Evolutionary conservation across 2,329 filamentous ascomycete species (phyloP).

Genomic region (Aspergillus aculeatus): DNA sequence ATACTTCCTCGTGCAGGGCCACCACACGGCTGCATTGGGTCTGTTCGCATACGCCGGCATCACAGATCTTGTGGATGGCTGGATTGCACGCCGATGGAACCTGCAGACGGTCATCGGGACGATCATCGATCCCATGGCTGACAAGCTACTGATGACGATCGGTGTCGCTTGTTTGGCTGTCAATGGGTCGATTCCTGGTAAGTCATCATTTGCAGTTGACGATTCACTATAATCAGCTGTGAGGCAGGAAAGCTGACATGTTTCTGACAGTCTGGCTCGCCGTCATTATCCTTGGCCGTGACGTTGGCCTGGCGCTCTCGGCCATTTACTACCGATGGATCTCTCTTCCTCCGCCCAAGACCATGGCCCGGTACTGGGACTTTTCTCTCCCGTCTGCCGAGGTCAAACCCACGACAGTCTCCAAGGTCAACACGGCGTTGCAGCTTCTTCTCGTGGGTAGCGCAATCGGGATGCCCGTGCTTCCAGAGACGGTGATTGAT

Average conservation of each 20-base stretch:
- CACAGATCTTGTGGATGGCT: constrained; percentile 90
- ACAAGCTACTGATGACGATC: constrained; percentile 94
- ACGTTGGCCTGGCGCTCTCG: constrained; percentile 76
- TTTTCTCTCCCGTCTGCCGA: constrained; percentile 71
- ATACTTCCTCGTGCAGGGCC: constrained; percentile 81
- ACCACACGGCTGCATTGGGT: constrained; percentile 73
- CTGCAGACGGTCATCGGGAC: constrained; percentile 91
- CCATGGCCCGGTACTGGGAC: constrained; percentile 91
- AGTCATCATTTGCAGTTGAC: constrained; percentile 27
- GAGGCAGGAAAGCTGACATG: constrained; percentile 2
- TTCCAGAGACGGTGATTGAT: constrained; percentile 57
- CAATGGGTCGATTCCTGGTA: constrained; percentile 78
- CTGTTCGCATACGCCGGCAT: constrained; percentile 91
- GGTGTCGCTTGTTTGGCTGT: constrained; percentile 80
- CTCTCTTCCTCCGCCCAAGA: constrained; percentile 88
- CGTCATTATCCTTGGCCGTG: constrained; percentile 83
- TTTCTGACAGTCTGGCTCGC: constrained; percentile 71
- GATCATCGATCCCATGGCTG: constrained; percentile 93
- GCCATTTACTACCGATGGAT: constrained; percentile 97
- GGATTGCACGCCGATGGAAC: constrained; percentile 84
- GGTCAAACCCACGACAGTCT: constrained; percentile 46
- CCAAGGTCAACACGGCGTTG: constrained; percentile 81
- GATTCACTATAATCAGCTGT: not conserved
- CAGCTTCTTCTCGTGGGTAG: constrained; percentile 84
- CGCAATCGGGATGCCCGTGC: constrained; percentile 75